Evolutionary conservation across 169 alveolate species (phyloP).

Genomic region (Cryptosporidium parvum): DNA sequence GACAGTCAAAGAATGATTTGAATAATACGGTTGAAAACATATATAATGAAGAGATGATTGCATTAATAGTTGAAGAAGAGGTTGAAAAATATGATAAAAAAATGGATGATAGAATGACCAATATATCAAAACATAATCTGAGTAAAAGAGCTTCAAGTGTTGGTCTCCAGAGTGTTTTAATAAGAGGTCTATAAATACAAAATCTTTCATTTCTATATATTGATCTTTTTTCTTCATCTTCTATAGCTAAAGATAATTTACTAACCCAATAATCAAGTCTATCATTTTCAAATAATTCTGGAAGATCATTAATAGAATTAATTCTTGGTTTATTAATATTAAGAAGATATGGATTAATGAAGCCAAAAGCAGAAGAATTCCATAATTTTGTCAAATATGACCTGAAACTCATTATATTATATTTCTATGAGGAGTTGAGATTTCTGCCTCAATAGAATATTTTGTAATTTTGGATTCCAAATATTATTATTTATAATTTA

Average conservation of each 20-base stretch:
- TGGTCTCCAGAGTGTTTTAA: constrained; percentile 64
- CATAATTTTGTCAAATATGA: constrained; percentile 9
- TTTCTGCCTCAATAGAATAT: constrained; percentile 1
- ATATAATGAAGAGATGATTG: constrained; percentile 22
- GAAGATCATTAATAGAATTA: constrained; percentile 29
- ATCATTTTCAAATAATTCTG: constrained; percentile 39
- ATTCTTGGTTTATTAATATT: constrained; percentile 8
- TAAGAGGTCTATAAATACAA: constrained; percentile 21
- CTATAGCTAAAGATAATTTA: constrained; percentile 30
- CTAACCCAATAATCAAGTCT: constrained; percentile 56
- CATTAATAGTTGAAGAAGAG: constrained; percentile 20
- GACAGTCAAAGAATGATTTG: constrained; percentile 51
- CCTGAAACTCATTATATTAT: neutral
- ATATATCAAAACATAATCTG: constrained; percentile 44
- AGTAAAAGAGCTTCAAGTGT: constrained; percentile 18
- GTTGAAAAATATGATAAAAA: constrained; percentile 35
- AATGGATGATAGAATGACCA: constrained; percentile 27
- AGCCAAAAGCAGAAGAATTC: constrained; percentile 21
- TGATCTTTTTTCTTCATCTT: constrained; percentile 42
- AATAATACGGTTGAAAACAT: constrained; percentile 27
- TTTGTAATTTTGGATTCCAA: neutral
- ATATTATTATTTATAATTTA: neutral
- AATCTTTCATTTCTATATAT: constrained; percentile 25
- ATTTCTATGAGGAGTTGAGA: constrained; percentile 4
- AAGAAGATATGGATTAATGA: constrained; percentile 49